Percentiles rank a stretch among this genome's conserved stretches.
These are phyloP conservation scores for Cytospora chrysosperma DNA, from an alignment of 2,329 filamentous ascomycete species.

Conservation along the genomic window DNA sequence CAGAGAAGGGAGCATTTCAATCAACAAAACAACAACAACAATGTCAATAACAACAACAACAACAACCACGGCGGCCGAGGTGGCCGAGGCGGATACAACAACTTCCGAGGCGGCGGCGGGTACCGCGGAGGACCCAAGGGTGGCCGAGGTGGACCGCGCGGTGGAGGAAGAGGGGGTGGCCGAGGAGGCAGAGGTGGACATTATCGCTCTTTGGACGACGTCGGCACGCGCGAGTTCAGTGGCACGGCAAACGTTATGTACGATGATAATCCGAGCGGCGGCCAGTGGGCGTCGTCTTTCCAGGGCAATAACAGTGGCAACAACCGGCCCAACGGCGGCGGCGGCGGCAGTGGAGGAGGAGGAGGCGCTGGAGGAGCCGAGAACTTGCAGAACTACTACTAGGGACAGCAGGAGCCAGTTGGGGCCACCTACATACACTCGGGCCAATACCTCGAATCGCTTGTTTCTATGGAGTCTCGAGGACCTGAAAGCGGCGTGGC, in stretches of 20 bases:
- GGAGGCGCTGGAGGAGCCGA: constrained; percentile 14
- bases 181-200: constrained; percentile 50
- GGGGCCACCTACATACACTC: background rate
- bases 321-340: constrained; percentile 9
- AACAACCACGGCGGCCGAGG: constrained; percentile 34
- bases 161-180: constrained; percentile 37
- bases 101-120: constrained; percentile 44
- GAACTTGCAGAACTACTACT: constrained; percentile 24
- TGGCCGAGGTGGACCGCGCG: constrained; percentile 16
- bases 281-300: constrained; percentile 9
- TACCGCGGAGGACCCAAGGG: constrained; percentile 40
- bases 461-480: background rate
- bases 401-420: constrained; percentile 11
- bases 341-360: constrained; percentile 14
- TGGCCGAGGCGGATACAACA: constrained; percentile 37
- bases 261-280: constrained; percentile 13
- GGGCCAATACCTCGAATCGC: background rate
- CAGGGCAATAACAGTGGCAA: background rate
- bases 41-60: constrained; percentile 5
- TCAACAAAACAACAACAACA: constrained; percentile 21
- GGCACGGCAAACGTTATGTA: constrained; percentile 25
- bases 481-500: background rate
- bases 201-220: constrained; percentile 69
- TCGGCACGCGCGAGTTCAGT: constrained; percentile 47
- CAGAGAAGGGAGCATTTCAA: constrained; percentile 32